Base-by-base conservation (phyloP, 352 stramenopile species). In the Phytophthora megakarya region DNA sequence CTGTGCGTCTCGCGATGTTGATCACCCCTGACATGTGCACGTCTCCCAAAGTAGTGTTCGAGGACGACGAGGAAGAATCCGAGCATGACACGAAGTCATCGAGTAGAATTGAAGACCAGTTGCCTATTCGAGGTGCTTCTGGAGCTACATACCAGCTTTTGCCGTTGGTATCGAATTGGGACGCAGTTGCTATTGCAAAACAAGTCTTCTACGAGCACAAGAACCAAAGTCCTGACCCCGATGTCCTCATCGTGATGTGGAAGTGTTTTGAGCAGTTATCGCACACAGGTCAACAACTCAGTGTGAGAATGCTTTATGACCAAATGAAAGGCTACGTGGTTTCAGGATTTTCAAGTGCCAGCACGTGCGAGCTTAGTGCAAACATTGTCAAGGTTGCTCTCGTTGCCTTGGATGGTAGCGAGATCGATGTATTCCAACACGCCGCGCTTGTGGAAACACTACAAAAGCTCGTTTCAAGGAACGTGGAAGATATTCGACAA, bases 131-230 rank as follows among this genome's bases (percentile, higher is more conserved):
- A 60, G 82, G 84, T 28, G 65, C 75, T 21, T 89, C 82, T 32
- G 80, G 78, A 13, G 78, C 74, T 12, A 51, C 46, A 10, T 93
- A 92, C 38, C 49, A 71, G 33, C 73, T 91, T 23, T 42, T 72
- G 9, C 48, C 73, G 11, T 44, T 95, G 37, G 65, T 75, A 4
- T 9, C 26, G 15, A 70, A 81, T 13, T 94, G 86, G 84, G 86
- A 93, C 39, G 80, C 77, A 12, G 42, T 81, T 0, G 80, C 80
- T 4, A 68, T 93, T 47, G 79, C 78, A 42, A 95, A 95, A 45
- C 84, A 92, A 58, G 64, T 92, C 44, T 91, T 80, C 46, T 90
- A 92, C 54, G 80, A 92, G 60, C 63, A 72, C 44, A 84, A 84
- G 43, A 65, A 18, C 7, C 66, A 67, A 15, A 67, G 55, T 12